phyloP scores from a whole-genome alignment of 495 filamentous ascomycete genomes.

The Cetradonia linearis region DNA sequence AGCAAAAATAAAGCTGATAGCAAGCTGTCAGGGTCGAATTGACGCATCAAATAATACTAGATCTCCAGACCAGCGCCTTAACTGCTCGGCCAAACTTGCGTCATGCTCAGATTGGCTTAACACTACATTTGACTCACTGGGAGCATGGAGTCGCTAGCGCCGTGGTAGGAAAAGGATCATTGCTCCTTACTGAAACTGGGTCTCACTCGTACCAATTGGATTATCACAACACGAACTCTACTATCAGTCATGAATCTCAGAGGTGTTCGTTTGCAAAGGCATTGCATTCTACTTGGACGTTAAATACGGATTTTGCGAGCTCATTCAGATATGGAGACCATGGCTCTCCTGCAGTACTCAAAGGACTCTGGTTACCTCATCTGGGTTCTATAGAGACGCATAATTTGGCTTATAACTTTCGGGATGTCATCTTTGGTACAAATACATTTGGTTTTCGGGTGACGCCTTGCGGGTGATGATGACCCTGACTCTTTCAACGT shows the following conservation, averaged over 20 bases:
- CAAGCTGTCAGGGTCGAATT: neutral
- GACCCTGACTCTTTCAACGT: neutral
- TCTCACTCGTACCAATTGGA: too few relatives aligned
- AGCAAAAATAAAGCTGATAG: neutral
- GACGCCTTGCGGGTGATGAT: neutral
- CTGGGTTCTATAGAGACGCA: too few relatives aligned
- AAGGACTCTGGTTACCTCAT: too few relatives aligned
- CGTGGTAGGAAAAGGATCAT: neutral
- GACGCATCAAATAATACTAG: slow-evolving; percentile 4
- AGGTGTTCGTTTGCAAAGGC: too few relatives aligned
- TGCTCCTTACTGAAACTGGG: neutral
- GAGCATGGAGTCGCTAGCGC: neutral
- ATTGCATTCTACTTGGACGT: too few relatives aligned
- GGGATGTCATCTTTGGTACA: neutral
- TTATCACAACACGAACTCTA: too few relatives aligned
- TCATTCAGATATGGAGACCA: too few relatives aligned
- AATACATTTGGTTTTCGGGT: neutral
- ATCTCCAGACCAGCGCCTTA: neutral
- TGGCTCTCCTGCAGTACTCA: too few relatives aligned
- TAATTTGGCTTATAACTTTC: neutral
- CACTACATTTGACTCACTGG: neutral
- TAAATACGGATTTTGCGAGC: too few relatives aligned
- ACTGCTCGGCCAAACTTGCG: slow-evolving; percentile 6
- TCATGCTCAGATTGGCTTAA: neutral
- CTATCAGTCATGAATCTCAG: too few relatives aligned